Evolutionary conservation across 768 basidiomycete species (phyloP), one percentile per base, ranked within the genome.

Genomic region (Butyriboletus loyo): DNA sequence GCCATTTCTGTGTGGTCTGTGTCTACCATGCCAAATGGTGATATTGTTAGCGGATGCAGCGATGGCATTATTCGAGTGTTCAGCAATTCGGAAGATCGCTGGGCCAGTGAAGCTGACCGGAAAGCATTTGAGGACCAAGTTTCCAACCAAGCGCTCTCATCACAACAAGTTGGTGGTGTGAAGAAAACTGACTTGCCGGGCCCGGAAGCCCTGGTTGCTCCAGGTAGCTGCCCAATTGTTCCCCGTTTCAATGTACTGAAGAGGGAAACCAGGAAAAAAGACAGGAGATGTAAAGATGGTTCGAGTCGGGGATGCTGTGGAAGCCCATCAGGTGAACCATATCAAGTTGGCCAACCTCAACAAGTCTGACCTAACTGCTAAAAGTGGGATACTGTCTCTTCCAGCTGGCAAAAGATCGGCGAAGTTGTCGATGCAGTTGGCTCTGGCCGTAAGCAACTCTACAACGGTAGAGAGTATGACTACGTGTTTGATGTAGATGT

Each of bases 401-500:
- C 70, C 17, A 78, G 77, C 24, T 99, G 97, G 97, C 83, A 92
- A 68, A 96, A 95, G 67, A 84, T 98, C 31, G 97, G 97, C 22
- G 89, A 95, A 60, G 95, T 98, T 6, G 93, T 95, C 5, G 97
- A 97, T 64, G 95, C 94, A 19, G 89, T 96, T 46, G 90, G 94
- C 22, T 84, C 86, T 32, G 83, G 84, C n/a, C 79, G 92, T 52
- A 95, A 91, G 70, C 91, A 95, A 70, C 78, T 97, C n/a, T 87
- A 89, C 64, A 71, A 93, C 60, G 97, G 97, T 17, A 86, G 87
- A 65, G 96, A 98, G 72, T 99, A 95, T 65, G 97, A 99, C 72
- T 97, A 97, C 63, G 96, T 99, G n/a, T 98, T 98, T 63, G 95
- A 97, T 64, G 95, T 99, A 32, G 97, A 98, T 63, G 87, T 98